These are phyloP conservation scores for Penicillium goetzii DNA, from an alignment of 495 filamentous ascomycete species.

Conservation along the genomic window DNA sequence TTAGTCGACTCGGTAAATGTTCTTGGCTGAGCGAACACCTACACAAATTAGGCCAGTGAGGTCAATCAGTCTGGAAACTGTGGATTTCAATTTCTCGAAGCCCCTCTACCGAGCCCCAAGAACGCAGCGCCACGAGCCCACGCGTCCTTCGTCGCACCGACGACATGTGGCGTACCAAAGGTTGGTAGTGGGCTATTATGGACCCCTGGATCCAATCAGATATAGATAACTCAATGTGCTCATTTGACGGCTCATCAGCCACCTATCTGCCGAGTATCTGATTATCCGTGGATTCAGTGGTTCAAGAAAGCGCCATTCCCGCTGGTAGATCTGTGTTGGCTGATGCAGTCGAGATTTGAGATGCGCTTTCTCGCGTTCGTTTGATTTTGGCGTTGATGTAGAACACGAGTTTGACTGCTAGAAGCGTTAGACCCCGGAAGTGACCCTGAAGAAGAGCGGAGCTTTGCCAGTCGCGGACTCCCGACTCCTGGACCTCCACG, in stretches of 20 bases:
- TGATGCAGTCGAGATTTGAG: neutral
- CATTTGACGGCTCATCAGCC: constrained; percentile 1
- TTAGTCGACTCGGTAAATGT: neutral
- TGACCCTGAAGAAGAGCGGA: constrained; percentile 3
- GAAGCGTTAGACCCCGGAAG: neutral
- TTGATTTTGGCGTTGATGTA: neutral
- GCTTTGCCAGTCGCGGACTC: neutral
- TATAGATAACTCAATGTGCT: neutral
- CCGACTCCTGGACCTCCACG: neutral
- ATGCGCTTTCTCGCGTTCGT: neutral
- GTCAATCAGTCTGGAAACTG: neutral
- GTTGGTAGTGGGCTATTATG: constrained; percentile 4
- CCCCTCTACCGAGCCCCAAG: neutral
- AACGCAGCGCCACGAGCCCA: constrained; percentile 23
- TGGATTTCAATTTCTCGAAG: constrained; percentile 3
- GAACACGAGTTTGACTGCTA: neutral
- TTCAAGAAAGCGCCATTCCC: neutral
- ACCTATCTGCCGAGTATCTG: neutral
- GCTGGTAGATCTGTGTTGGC: neutral
- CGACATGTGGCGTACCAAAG: constrained; percentile 16
- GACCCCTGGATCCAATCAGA: constrained; percentile 7
- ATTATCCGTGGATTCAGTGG: neutral
- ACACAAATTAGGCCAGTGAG: neutral
- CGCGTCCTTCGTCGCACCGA: constrained; percentile 18
- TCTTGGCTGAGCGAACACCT: constrained; percentile 10